Percentiles rank a stretch among this genome's conserved stretches.
Conservation (phyloP, 768 basidiomycete species). For the Tylopilus sp. region DNA sequence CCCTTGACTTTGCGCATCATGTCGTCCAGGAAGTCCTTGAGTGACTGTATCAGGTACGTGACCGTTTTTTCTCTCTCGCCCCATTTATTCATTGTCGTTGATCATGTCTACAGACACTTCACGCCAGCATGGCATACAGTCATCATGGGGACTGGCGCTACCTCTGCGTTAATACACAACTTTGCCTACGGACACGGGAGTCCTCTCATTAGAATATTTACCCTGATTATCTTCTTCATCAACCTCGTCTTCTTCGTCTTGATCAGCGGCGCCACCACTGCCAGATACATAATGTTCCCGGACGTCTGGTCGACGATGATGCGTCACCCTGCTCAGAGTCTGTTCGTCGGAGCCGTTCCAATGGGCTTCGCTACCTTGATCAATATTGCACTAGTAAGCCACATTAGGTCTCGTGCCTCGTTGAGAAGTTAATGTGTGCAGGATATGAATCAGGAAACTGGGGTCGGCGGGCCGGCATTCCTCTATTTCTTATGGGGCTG, state of each 20-base stretch:
- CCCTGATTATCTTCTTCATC: slow-evolving; percentile 37
- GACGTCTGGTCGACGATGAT: slow-evolving; percentile 45
- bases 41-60: slow-evolving; percentile 33
- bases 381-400: slow-evolving; percentile 36
- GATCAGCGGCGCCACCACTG: slow-evolving; percentile 31
- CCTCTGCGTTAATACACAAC: slow-evolving; percentile 37
- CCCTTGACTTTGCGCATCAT: neutral
- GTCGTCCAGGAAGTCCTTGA: slow-evolving; percentile 33
- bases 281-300: slow-evolving; percentile 42
- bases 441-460: slow-evolving; percentile 34
- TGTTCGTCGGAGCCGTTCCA: slow-evolving; percentile 42
- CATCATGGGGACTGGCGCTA: slow-evolving; percentile 45
- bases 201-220: slow-evolving; percentile 32
- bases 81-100: neutral
- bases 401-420: neutral
- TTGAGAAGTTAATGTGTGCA: slow-evolving; percentile 1
- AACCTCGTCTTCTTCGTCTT: slow-evolving; percentile 39
- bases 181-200: slow-evolving; percentile 41
- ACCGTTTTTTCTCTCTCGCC: neutral
- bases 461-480: slow-evolving; percentile 35
- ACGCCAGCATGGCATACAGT: slow-evolving; percentile 48
- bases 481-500: slow-evolving; percentile 44
- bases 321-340: slow-evolving; percentile 42
- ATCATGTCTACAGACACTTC: slow-evolving; percentile 34
- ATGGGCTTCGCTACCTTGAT: slow-evolving; percentile 47